Evolutionary conservation across 83 land plant species (phyloP).

Genomic region (Picea abies): DNA sequence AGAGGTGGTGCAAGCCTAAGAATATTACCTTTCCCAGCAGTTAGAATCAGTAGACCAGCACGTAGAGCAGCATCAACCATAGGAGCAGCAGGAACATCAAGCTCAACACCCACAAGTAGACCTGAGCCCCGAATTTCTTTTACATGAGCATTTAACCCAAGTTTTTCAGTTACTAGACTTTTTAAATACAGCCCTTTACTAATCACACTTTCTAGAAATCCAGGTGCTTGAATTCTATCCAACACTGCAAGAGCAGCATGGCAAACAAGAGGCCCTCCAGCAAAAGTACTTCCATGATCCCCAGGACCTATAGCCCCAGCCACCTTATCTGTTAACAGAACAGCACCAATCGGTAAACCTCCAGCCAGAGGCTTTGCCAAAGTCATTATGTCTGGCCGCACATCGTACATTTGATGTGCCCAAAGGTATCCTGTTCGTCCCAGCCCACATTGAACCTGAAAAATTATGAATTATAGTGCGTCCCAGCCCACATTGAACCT

Average conservation of each 20-base stretch:
- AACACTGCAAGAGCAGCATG: conserved; percentile 80
- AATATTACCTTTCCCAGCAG: conserved; percentile 89
- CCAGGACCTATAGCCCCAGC: conserved; percentile 69
- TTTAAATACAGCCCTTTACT: conserved; percentile 66
- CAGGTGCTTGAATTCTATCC: conserved; percentile 73
- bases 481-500: no score
- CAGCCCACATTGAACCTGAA: conserved; percentile 94
- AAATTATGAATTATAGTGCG: neutral
- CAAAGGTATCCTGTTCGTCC: conserved; percentile 91
- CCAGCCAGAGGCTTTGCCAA: conserved; percentile 96
- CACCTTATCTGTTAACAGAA: conserved; percentile 74
- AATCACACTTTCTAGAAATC: conserved; percentile 73
- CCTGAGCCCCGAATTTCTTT: conserved; percentile 89
- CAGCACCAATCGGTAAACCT: conserved; percentile 96
- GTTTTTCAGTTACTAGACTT: conserved; percentile 40
- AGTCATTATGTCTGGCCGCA: conserved; percentile 94
- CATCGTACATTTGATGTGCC: conserved; percentile 89
- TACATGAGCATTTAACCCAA: conserved; percentile 67
- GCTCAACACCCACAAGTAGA: conserved; percentile 85
- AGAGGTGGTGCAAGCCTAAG: conserved; percentile 92
- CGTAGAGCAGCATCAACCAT: conserved; percentile 76
- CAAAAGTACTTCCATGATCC: conserved; percentile 97
- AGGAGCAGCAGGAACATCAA: conserved; percentile 79
- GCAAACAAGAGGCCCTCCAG: conserved; percentile 91
- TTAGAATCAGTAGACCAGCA: conserved; percentile 74